Evolutionary conservation across 495 filamentous ascomycete genomes (phyloP).

Genomic region (Penicillium lagena): DNA sequence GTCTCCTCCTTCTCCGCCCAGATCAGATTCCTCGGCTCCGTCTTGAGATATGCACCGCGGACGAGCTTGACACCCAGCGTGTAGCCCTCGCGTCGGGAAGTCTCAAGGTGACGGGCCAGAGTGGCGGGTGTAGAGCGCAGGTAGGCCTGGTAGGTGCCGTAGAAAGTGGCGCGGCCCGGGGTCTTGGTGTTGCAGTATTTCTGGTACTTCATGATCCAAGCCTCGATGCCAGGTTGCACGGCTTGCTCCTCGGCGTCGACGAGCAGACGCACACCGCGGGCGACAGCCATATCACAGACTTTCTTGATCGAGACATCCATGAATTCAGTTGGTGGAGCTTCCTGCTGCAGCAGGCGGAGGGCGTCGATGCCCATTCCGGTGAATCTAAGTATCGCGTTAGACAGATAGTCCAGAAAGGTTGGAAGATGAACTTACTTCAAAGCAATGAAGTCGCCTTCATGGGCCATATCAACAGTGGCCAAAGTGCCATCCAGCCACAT

Average conservation of each 20-base stretch:
- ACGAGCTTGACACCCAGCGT: slow-evolving; percentile 88
- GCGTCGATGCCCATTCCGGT: slow-evolving; percentile 84
- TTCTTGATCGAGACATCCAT: slow-evolving; percentile 64
- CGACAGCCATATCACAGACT: slow-evolving; percentile 70
- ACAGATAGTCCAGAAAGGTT: neutral
- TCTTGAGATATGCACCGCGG: slow-evolving; percentile 80
- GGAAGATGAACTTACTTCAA: slow-evolving; percentile 56
- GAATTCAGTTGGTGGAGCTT: slow-evolving; percentile 49
- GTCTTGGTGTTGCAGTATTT: slow-evolving; percentile 65
- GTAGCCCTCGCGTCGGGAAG: slow-evolving; percentile 61
- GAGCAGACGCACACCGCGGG: slow-evolving; percentile 66
- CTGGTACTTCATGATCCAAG: slow-evolving; percentile 76
- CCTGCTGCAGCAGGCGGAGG: slow-evolving; percentile 53
- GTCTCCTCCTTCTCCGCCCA: slow-evolving; percentile 81
- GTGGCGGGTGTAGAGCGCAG: slow-evolving; percentile 62
- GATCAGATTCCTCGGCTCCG: slow-evolving; percentile 72
- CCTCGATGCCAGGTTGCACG: slow-evolving; percentile 76
- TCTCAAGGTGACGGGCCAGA: slow-evolving; percentile 60
- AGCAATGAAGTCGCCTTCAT: slow-evolving; percentile 76
- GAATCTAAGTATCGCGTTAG: slow-evolving; percentile 43
- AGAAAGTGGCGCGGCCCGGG: slow-evolving; percentile 57
- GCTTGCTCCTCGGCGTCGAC: slow-evolving; percentile 86
- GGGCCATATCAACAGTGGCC: slow-evolving; percentile 68
- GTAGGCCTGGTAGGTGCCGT: slow-evolving; percentile 80
- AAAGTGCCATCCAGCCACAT: slow-evolving; percentile 70